A percentile compares a stretch with the other conserved stretches of the same genome.
Evolutionary conservation across 208 protist species (phyloP).

Genomic region (Phytomonas francai): DNA sequence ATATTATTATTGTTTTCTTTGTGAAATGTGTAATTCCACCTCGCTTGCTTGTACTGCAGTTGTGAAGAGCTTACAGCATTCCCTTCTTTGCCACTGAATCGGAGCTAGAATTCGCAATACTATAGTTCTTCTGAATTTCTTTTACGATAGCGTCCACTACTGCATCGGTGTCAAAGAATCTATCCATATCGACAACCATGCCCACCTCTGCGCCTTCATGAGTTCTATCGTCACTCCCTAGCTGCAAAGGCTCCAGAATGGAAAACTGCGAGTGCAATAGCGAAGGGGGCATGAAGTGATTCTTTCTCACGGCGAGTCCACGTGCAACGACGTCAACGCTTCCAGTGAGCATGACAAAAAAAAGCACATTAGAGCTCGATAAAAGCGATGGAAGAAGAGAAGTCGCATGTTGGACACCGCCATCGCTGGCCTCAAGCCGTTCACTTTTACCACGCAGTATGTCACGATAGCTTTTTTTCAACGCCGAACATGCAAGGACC

Average conservation of each 20-base stretch:
- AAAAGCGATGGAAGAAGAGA: neutral
- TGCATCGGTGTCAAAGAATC: neutral
- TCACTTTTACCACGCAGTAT: slow-evolving; percentile 24
- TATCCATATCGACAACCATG: neutral
- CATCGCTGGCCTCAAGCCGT: neutral
- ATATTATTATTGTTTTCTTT: neutral
- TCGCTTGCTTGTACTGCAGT: neutral
- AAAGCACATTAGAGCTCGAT: slow-evolving; percentile 12
- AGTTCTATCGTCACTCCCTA: neutral
- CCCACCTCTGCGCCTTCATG: neutral
- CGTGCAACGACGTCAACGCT: slow-evolving; percentile 19
- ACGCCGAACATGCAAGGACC: slow-evolving; percentile 60
- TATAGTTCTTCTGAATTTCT: neutral
- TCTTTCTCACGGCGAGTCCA: slow-evolving; percentile 32
- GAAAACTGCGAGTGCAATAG: slow-evolving; percentile 57
- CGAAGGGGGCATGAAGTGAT: slow-evolving; percentile 57
- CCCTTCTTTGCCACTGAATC: neutral
- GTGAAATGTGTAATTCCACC: neutral
- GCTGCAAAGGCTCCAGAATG: slow-evolving; percentile 34
- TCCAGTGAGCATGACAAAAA: slow-evolving; percentile 48
- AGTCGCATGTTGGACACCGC: neutral
- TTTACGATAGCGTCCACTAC: neutral
- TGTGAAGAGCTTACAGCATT: neutral
- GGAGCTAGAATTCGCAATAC: neutral
- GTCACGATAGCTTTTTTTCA: slow-evolving; percentile 52